Evolutionary conservation across 2,329 filamentous ascomycete genomes (phyloP).

Genomic region (Trichophyton rubrum): DNA sequence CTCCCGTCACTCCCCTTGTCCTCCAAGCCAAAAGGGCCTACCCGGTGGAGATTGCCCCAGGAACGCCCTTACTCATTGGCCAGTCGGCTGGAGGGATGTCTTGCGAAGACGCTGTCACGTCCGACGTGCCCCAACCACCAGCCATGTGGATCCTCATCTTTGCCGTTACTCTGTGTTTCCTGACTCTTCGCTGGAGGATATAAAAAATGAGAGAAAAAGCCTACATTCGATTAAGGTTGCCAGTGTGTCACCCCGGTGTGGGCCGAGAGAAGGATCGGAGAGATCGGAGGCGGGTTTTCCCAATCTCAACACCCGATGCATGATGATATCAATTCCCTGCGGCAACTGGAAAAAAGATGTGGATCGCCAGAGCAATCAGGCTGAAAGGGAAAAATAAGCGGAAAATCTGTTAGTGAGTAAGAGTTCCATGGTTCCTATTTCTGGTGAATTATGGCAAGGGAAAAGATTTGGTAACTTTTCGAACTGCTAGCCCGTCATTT

Average conservation of each 20-base stretch:
- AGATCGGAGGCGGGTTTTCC: neutral
- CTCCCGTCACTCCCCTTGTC: neutral
- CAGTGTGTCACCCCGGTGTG: conserved; percentile 2
- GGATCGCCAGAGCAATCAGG: neutral
- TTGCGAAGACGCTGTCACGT: neutral
- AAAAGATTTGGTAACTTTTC: neutral
- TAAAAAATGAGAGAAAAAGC: neutral
- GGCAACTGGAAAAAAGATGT: neutral
- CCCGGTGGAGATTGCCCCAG: neutral
- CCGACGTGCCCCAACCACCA: neutral
- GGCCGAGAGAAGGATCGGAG: neutral
- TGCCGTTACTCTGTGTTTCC: neutral
- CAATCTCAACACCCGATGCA: neutral
- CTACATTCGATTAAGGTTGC: neutral
- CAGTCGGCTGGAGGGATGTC: neutral
- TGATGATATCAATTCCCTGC: neutral
- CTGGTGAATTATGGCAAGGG: neutral
- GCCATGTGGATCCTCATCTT: neutral
- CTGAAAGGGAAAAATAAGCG: neutral
- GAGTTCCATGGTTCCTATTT: neutral
- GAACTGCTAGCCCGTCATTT: neutral
- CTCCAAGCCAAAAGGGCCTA: neutral
- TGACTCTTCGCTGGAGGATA: neutral
- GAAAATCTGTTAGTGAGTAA: neutral
- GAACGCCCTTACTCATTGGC: neutral